phyloP scores from a whole-genome alignment of 345 rosid genomes.

The Raphanus raphanistrum region DNA sequence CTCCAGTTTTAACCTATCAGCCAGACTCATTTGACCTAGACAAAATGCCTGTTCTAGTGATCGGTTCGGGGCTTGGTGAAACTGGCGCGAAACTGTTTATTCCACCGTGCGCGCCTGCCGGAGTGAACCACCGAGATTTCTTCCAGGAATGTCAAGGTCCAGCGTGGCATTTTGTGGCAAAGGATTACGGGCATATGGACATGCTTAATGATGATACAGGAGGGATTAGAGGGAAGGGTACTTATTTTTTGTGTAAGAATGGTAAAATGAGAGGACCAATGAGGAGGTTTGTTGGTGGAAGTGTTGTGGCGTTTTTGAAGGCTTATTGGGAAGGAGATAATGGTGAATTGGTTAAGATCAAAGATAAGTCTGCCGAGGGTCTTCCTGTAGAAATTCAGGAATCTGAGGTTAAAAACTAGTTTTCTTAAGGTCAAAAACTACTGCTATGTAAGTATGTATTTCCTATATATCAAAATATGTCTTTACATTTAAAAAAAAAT shows the following conservation, averaged over 20 bases:
- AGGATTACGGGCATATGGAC: conserved; percentile 78
- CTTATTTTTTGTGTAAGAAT: conserved; percentile 72
- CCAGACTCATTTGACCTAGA: conserved; percentile 70
- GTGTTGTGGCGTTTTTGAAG: conserved; percentile 61
- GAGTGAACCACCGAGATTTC: conserved; percentile 74
- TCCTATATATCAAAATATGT: no score
- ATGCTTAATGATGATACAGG: conserved; percentile 79
- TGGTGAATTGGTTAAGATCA: conserved; percentile 50
- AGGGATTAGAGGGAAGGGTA: conserved; percentile 57
- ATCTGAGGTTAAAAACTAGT: conserved; percentile 38
- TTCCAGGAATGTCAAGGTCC: conserved; percentile 64
- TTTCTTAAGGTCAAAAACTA: no score
- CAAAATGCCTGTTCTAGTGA: conserved; percentile 54
- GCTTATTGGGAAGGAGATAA: conserved; percentile 60
- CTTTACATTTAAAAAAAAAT: no score
- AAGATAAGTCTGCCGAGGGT: conserved; percentile 45
- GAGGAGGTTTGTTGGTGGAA: conserved; percentile 78
- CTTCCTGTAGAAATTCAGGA: conserved; percentile 59
- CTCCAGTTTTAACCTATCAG: conserved; percentile 63
- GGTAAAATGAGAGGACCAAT: conserved; percentile 60
- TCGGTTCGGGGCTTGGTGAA: conserved; percentile 82
- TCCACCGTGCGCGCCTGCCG: conserved; percentile 79
- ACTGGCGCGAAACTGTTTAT: conserved; percentile 46
- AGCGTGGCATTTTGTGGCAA: conserved; percentile 67
- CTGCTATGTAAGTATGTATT: no score